Evolutionary conservation across 75 land plant species (phyloP), one percentile per base, ranked within the genome.

Genomic region (Pinus albicaulis): DNA sequence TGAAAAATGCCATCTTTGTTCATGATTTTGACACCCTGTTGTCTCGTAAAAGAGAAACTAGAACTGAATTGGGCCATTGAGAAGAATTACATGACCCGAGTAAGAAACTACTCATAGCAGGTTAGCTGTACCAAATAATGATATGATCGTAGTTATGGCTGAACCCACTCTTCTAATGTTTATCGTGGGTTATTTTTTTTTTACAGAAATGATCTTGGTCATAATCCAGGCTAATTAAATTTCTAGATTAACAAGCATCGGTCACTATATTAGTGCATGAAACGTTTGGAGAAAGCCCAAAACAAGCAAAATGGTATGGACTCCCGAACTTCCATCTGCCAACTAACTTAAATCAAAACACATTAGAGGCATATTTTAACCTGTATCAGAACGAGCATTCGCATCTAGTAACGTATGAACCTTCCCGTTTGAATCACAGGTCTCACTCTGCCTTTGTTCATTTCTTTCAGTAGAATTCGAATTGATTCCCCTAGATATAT

Each of bases 371-470:
- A 20, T 41, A 68, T 68, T 41, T 68, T 20, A 68, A 68, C 71
- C 71, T 68, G 71, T 68, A 20, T 68, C 71, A 68, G 71, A 68
- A 19, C 71, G 71, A 68, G 41, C 71, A 38, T 68, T 68, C 20
- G 71, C 24, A 41, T 68, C 71, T 68, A 68, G 34, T 68, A 68
- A 68, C 3, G 71, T 68, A 68, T 68, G 71, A 58, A 14, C 74
- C 74, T 73, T 73, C 74, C 74, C 74, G 55, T 73, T 73, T 15
- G 74, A 52, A 8, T 55, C 58, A 73, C 55, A 73, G 24, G 16
- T 38, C 71, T 68, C 71, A 68, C 71, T 68, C 52, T 68, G 71
- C 71, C 71, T 25, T 73, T 73, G 55, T 22, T 73, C 58, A 24
- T 24, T 73, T 55, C 58, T 73, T 23, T 48, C 58, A 73, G 25